phyloP scores from a whole-genome alignment of 768 basidiomycete genomes.

The Daedaleopsis nitida region DNA sequence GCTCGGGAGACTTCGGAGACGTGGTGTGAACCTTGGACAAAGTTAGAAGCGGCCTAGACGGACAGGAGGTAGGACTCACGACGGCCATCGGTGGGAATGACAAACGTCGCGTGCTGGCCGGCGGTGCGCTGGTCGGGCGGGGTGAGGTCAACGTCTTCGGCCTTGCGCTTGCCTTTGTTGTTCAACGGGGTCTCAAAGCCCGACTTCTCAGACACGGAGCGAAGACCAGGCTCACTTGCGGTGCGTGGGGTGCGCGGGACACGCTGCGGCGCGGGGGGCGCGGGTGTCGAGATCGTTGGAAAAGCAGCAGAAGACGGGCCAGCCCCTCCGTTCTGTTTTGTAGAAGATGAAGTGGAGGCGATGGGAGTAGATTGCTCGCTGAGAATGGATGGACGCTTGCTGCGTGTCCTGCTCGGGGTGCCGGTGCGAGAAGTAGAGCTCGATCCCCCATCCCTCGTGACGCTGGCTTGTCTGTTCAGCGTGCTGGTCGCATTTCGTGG shows the following conservation, averaged over 20 bases:
- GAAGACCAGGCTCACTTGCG: slow-evolving; percentile 28
- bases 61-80: slow-evolving; percentile 45
- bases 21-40: slow-evolving; percentile 28
- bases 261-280: slow-evolving; percentile 2
- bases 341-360: slow-evolving; percentile 17
- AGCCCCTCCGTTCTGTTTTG: slow-evolving; percentile 23
- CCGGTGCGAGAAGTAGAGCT: slow-evolving; percentile 13
- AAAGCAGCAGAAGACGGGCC: slow-evolving; percentile 22
- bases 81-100: slow-evolving; percentile 53
- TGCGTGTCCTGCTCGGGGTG: slow-evolving; percentile 14
- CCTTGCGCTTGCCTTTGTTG: slow-evolving; percentile 68
- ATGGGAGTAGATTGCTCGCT: slow-evolving; percentile 23
- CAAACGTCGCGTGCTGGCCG: slow-evolving; percentile 58
- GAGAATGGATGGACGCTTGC: slow-evolving; percentile 26
- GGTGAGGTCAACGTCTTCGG: slow-evolving; percentile 70
- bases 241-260: slow-evolving; percentile 22
- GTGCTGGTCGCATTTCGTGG: slow-evolving; percentile 22
- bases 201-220: slow-evolving; percentile 24
- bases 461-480: slow-evolving; percentile 17
- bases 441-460: slow-evolving; percentile 17
- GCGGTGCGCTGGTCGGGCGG: slow-evolving; percentile 62
- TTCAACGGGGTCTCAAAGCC: slow-evolving; percentile 28
- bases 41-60: slow-evolving; percentile 4
- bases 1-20: slow-evolving; percentile 50
- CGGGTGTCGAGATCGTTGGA: slow-evolving; percentile 6